Conservation (phyloP, 2,329 filamentous ascomycete species). For the Penicillium sp. region DNA sequence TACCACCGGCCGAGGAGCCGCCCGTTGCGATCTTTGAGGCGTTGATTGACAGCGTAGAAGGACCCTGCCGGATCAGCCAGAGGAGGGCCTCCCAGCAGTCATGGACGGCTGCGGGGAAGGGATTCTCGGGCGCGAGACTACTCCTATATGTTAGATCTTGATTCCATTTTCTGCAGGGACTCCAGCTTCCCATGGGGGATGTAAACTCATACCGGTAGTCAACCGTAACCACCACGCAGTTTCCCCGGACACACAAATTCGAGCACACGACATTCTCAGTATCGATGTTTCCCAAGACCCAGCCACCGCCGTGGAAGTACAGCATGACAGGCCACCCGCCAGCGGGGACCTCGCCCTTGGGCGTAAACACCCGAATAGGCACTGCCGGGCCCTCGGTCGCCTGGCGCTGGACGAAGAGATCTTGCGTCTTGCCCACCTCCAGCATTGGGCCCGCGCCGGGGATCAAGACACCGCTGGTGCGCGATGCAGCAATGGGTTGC, state of each 20-base stretch:
- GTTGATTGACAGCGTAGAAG: constrained; percentile 45
- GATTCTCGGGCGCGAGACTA: constrained; percentile 59
- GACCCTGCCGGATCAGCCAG: constrained; percentile 48
- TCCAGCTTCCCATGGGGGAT: neutral
- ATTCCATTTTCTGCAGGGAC: neutral
- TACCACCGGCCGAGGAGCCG: constrained; percentile 56
- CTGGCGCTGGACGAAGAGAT: constrained; percentile 48
- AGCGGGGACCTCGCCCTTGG: constrained; percentile 46
- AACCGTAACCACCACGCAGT: constrained; percentile 57
- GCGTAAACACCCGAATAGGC: constrained; percentile 55
- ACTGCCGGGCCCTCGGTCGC: constrained; percentile 53
- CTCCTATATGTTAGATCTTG: neutral
- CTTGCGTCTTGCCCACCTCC: constrained; percentile 51
- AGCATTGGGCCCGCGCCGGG: constrained; percentile 55
- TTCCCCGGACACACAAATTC: constrained; percentile 54
- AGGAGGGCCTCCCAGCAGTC: constrained; percentile 60
- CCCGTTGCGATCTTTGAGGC: constrained; percentile 50
- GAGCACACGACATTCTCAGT: constrained; percentile 61
- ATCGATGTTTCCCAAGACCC: constrained; percentile 60
- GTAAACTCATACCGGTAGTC: constrained; percentile 54
- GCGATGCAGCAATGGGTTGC: constrained; percentile 56
- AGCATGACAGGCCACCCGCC: constrained; percentile 59
- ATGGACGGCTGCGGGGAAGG: constrained; percentile 59
- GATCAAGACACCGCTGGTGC: constrained; percentile 55
- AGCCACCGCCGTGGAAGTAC: constrained; percentile 62